phyloP scores from a whole-genome alignment of 2,329 filamentous ascomycete genomes.

The Colletotrichum tropicicola region DNA sequence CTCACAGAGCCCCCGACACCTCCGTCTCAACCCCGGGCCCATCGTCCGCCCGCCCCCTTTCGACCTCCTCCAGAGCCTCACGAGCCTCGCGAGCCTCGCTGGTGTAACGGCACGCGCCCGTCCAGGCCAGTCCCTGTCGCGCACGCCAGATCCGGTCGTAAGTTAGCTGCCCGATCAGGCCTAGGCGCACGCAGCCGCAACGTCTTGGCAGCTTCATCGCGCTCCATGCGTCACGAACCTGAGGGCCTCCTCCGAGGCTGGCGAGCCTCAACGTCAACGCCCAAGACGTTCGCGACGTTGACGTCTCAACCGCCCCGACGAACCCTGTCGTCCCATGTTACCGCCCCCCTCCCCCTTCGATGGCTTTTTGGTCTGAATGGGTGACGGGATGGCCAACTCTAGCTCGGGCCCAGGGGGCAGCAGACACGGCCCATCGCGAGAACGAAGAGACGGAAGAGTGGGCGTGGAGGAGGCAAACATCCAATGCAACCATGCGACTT shows the following conservation, averaged over 20 bases:
- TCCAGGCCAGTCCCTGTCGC: constrained; percentile 8
- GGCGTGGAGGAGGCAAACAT: constrained; percentile 10
- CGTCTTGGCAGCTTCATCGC: constrained; percentile 30
- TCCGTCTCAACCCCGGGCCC: constrained; percentile 14
- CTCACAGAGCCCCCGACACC: background rate
- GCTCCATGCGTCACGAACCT: constrained; percentile 14
- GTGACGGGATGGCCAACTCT: background rate
- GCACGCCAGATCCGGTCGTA: background rate
- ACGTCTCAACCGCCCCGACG: constrained; percentile 9
- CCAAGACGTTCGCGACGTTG: background rate
- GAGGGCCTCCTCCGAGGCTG: background rate
- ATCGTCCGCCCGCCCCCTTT: background rate
- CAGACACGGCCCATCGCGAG: background rate
- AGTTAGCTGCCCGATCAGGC: constrained; percentile 10
- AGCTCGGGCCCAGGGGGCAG: background rate
- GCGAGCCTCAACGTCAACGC: background rate
- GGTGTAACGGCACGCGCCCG: constrained; percentile 5
- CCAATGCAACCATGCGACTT: background rate
- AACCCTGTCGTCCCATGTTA: constrained; percentile 22
- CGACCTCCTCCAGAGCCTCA: background rate
- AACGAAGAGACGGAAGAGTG: background rate
- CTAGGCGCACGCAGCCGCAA: constrained; percentile 18
- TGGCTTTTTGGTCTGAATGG: background rate
- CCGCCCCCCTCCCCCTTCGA: no score
- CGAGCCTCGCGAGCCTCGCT: constrained; percentile 18